Base-by-base conservation (phyloP, 1,139 yeast species). In the Hansenula lynferdii region DNA sequence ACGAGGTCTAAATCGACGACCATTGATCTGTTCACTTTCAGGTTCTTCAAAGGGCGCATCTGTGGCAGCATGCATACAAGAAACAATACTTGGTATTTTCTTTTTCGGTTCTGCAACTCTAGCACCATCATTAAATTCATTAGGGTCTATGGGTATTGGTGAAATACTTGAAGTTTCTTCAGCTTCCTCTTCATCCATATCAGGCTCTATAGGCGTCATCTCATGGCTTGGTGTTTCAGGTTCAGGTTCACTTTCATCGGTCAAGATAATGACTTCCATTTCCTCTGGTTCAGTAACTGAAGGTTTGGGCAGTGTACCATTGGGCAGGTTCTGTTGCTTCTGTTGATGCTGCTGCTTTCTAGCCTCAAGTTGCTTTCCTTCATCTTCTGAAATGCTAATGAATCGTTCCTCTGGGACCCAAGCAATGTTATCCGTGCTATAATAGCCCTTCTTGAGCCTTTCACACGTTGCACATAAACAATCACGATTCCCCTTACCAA, bases 391-490 rank as follows among this genome's bases (percentile, higher is more conserved):
- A 16, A 45, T 36, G 17, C 44, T 45, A 12, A 40, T 41, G 8
- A 40, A 16, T 5, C 28, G 16, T 4, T 39, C 45, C 27, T 32
- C 35, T 10, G 34, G 35, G 6, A 49, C 44, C 4, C 40, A 37
- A 6, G 31, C 37, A 14, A 20, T 35, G 15, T 14, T 38, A 10
- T 42, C 28, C 3, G 50, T 47, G 25, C 43, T 42, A 48, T 21
- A 53, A 22, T 42, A 42, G 26, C 64, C 64, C 8, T 36, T 35
- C 2, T 43, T 37, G 20, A 51, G 48, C 36, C 60, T 57, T 42
- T 70, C 74, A 48, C 76, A 70, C 1, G 70, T 56, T 1, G 66
- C 62, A 47, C 76, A 70, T 28, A 68, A 45, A 44, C 76, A 71
- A 39, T 70, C 72, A 12, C 57, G 45, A 43, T 70, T 70, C 15